Base-by-base conservation (phyloP, 78 protist genomes). In the Trichosphaerium sp. region DNA sequence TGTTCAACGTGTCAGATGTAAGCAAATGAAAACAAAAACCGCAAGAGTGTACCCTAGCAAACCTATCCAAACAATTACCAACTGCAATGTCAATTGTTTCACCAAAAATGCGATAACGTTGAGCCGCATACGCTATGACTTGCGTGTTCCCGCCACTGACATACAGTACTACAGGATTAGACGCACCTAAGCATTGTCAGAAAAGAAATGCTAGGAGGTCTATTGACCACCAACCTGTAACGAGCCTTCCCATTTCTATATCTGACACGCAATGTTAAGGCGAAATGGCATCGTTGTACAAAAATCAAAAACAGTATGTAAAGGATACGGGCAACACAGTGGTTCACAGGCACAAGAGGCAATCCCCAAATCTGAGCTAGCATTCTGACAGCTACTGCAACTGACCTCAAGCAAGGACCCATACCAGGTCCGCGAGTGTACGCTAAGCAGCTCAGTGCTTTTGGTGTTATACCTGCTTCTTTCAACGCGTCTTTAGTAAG, bases 141-240 rank as follows among this genome's bases (percentile, higher is more conserved):
- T 96, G 99, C 31, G 99, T 94, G 65, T 97, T 97, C 34, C 98
- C 99, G 25, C 99, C 99, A 56, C 91, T 76, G 29, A 96, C 99
- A 69, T 97, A 97, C 26, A 97, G 82, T 32, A 93, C 96, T 1
- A 93, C 86, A 1, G 99, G 99, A 55, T 96, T 88, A 5, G 26
- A 38, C 0, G 94, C 85, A 14, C 76, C n/a, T n/a, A n/a, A n/a
- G n/a, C n/a, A n/a, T n/a, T n/a, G n/a, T n/a, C n/a, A n/a, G n/a
- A n/a, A n/a, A n/a, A n/a, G n/a, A n/a, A n/a, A n/a, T n/a, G n/a
- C n/a, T n/a, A n/a, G n/a, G n/a, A n/a, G n/a, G n/a, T n/a, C n/a
- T n/a, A n/a, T n/a, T n/a, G n/a, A n/a, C n/a, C n/a, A n/a, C n/a
- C n/a, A n/a, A n/a, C n/a, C 81, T 0, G 98, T 95, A 39, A 88